These are phyloP conservation scores for Raffaelea albimanens DNA, from an alignment of 2,329 filamentous ascomycete genomes.

Conservation along the genomic window DNA sequence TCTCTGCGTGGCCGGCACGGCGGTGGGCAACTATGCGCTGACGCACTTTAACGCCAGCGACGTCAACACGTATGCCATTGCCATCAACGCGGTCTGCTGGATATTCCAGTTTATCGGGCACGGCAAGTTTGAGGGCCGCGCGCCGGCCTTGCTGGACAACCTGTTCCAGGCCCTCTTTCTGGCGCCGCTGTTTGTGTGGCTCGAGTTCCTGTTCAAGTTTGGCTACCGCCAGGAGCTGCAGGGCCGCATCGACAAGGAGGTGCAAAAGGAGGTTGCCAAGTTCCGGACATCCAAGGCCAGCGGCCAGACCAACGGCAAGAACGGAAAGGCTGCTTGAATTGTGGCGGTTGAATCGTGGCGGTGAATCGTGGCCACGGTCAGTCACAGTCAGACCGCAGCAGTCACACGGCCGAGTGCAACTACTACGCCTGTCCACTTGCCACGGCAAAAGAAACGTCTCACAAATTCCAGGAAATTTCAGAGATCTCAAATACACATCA, in stretches of 20 bases:
- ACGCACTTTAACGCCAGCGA: conserved; percentile 42
- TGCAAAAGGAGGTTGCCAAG: conserved; percentile 68
- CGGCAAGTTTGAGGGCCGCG: conserved; percentile 76
- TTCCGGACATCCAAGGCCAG: conserved; percentile 49
- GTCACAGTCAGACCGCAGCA: too few relatives aligned
- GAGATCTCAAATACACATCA: too few relatives aligned
- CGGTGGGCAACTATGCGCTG: conserved; percentile 66
- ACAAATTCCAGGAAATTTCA: too few relatives aligned
- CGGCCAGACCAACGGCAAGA: conserved; percentile 38
- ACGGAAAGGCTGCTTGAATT: conserved; percentile 10
- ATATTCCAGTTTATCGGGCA: conserved; percentile 87
- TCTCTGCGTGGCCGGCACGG: conserved; percentile 66
- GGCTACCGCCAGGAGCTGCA: conserved; percentile 88
- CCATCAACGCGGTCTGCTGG: conserved; percentile 63
- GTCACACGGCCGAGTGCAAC: too few relatives aligned
- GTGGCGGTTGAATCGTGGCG: too few relatives aligned
- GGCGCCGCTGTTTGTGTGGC: conserved; percentile 94
- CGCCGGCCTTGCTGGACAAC: conserved; percentile 85
- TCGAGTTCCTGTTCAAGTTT: conserved; percentile 81
- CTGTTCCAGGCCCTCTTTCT: conserved; percentile 84
- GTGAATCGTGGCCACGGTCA: too few relatives aligned
- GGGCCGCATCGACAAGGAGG: conserved; percentile 65
- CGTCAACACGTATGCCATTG: conserved; percentile 49
- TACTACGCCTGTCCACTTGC: too few relatives aligned
- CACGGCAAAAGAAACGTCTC: too few relatives aligned